phyloP scores from a whole-genome alignment of 352 stramenopile species.

The Globisporangium nodosum region DNA sequence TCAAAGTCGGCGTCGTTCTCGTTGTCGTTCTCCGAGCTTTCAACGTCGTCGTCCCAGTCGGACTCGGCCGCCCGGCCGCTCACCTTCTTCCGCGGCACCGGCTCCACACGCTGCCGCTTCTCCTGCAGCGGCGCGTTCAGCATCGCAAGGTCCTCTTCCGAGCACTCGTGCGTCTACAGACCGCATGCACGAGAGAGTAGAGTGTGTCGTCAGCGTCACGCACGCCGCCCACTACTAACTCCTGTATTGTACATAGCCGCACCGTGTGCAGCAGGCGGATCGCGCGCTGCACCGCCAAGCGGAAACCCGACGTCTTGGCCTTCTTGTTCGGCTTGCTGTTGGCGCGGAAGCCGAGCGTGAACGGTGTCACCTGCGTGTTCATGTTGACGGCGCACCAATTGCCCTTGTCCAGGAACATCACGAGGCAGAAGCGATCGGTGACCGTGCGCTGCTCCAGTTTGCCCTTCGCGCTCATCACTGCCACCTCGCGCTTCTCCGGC shows the following conservation, averaged over 20 bases:
- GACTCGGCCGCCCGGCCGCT: conserved; percentile 7
- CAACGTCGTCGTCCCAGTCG: conserved; percentile 8
- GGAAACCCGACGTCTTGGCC: conserved; percentile 17
- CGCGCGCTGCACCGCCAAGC: conserved; percentile 27
- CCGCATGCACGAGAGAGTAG: not conserved
- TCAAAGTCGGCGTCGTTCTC: conserved; percentile 6
- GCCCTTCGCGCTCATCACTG: conserved; percentile 13
- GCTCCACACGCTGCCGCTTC: conserved; percentile 29
- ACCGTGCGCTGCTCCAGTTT: conserved; percentile 10
- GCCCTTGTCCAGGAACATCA: conserved; percentile 70
- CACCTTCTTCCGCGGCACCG: not conserved
- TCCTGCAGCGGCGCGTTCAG: conserved; percentile 24
- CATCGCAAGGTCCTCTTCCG: conserved; percentile 26
- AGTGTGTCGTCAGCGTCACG: not conserved
- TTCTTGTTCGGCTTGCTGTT: conserved; percentile 21
- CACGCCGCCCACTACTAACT: not conserved
- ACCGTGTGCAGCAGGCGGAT: conserved; percentile 42
- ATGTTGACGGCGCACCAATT: conserved; percentile 48
- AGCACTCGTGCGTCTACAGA: conserved; percentile 20
- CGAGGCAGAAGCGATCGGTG: conserved; percentile 24
- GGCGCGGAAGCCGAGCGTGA: conserved; percentile 41
- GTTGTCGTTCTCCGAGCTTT: not conserved
- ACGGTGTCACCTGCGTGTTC: conserved; percentile 35
- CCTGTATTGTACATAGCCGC: conserved; percentile 1
- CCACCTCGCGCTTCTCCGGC: conserved; percentile 19